phyloP scores from a whole-genome alignment of 208 protist species.

The Leptomonas seymouri region DNA sequence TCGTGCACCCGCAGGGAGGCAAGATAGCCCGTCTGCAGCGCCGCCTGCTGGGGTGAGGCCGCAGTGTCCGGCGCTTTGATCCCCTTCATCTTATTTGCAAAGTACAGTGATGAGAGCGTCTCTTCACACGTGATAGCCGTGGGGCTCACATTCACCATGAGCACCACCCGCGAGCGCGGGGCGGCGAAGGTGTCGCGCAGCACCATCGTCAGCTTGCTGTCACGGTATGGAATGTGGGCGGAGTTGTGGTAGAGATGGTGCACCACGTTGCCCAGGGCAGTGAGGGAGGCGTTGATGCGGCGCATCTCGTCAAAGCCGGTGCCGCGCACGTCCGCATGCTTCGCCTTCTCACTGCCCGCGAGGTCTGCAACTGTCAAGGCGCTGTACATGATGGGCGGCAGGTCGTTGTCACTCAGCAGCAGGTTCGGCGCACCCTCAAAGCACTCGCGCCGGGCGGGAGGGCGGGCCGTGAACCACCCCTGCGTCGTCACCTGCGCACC shows the following conservation, averaged over 20 bases:
- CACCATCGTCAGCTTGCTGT: conserved; percentile 86
- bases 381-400: conserved; percentile 59
- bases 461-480: neutral
- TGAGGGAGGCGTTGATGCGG: conserved; percentile 91
- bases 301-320: conserved; percentile 78
- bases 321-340: conserved; percentile 56
- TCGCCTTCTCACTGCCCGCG: conserved; percentile 87
- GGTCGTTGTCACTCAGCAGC: conserved; percentile 21
- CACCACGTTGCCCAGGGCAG: conserved; percentile 90
- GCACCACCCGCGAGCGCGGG: conserved; percentile 53
- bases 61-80: conserved; percentile 30
- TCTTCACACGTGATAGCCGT: conserved; percentile 67
- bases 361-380: conserved; percentile 89
- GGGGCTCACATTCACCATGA: conserved; percentile 84
- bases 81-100: conserved; percentile 83
- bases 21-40: conserved; percentile 40
- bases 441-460: conserved; percentile 10
- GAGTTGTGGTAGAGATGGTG: conserved; percentile 59
- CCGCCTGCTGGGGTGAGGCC: conserved; percentile 9
- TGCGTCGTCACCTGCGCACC: conserved; percentile 14
- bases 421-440: conserved; percentile 45
- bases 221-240: conserved; percentile 80
- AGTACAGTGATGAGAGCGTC: conserved; percentile 81
- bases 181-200: conserved; percentile 78
- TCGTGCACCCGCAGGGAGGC: conserved; percentile 42